Evolutionary conservation across 257 asterid genomes (phyloP), one percentile per base, ranked within the genome.

Genomic region (Knoxia roxburghii): DNA sequence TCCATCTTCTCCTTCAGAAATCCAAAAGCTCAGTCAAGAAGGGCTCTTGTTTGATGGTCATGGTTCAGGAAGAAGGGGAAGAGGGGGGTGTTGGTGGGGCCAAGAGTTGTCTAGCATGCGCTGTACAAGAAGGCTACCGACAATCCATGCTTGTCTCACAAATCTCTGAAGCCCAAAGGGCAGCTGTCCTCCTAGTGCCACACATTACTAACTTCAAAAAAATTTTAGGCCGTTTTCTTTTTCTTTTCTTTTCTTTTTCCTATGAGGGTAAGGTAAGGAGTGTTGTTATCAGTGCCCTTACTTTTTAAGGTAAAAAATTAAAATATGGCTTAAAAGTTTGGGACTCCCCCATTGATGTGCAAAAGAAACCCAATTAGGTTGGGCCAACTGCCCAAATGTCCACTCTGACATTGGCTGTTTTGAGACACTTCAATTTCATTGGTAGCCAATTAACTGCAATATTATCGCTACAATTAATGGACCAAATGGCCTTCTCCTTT

Each of bases 71-170:
- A 37, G 41, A 4, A 37, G 41, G 4, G 9, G 4, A 37, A 37
- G 46, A 23, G 48, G 50, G 81, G n/a, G 68, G 41, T 37, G 4
- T 41, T 21, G 11, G 84, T 76, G 77, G 81, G 75, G 48, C 77
- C 62, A 26, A 63, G 53, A 66, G 6, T 68, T 80, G 79, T 69
- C 82, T 68, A 80, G 84, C 84, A 73, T 80, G 84, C 84, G 82
- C 66, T 70, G 60, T 53, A 60, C 73, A 68, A 68, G 56, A 21
- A 64, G 74, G 73, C 54, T 63, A 67, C 4, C 75, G 39, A 67
- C 60, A 62, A 64, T 43, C 70, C 82, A 80, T 80, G 84, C 81
- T 71, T 80, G 84, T 76, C 83, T 72, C 73, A 56, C 9, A 26
- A 11, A 21, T 24, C 61, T 5, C 43, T 45, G 8, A 6, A 20